A percentile compares a stretch with the other conserved stretches of the same genome.
phyloP scores from a whole-genome alignment of 2,329 filamentous ascomycete species.

The Fusarium foetens region DNA sequence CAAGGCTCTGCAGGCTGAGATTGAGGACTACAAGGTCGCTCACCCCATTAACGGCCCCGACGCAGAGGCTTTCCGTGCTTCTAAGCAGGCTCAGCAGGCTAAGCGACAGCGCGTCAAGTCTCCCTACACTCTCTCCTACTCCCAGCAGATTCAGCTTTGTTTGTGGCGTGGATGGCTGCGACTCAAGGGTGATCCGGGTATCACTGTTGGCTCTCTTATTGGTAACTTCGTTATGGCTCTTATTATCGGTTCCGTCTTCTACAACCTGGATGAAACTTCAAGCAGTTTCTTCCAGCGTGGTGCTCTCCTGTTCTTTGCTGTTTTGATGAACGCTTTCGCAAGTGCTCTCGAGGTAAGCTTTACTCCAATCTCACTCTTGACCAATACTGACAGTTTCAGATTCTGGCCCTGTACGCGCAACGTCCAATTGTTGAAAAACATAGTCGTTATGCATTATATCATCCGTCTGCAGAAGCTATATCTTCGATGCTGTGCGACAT shows the following conservation, averaged over 20 bases:
- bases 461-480: slow-evolving; percentile 88
- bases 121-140: slow-evolving; percentile 83
- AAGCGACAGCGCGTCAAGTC: slow-evolving; percentile 72
- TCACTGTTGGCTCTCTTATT: slow-evolving; percentile 74
- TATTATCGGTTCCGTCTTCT: slow-evolving; percentile 84
- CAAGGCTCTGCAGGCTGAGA: slow-evolving; percentile 62
- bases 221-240: slow-evolving; percentile 81
- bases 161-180: slow-evolving; percentile 83
- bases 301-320: slow-evolving; percentile 86
- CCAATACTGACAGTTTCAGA: slow-evolving; percentile 55
- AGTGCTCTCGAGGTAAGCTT: slow-evolving; percentile 74
- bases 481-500: slow-evolving; percentile 87
- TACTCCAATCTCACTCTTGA: rapidly evolving
- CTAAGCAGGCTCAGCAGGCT: slow-evolving; percentile 65
- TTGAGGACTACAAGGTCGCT: slow-evolving; percentile 63
- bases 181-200: slow-evolving; percentile 78
- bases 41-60: slow-evolving; percentile 67
- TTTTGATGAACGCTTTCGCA: slow-evolving; percentile 86
- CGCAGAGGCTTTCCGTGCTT: slow-evolving; percentile 66
- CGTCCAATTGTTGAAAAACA: slow-evolving; percentile 94
- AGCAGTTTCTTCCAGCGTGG: slow-evolving; percentile 81
- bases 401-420: slow-evolving; percentile 87
- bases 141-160: slow-evolving; percentile 81
- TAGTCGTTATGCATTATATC: slow-evolving; percentile 84
- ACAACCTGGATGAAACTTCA: slow-evolving; percentile 73